Evolutionary conservation across 495 filamentous ascomycete genomes (phyloP), one percentile per base, ranked within the genome.

Genomic region (Pseudotulostoma volvatum): DNA sequence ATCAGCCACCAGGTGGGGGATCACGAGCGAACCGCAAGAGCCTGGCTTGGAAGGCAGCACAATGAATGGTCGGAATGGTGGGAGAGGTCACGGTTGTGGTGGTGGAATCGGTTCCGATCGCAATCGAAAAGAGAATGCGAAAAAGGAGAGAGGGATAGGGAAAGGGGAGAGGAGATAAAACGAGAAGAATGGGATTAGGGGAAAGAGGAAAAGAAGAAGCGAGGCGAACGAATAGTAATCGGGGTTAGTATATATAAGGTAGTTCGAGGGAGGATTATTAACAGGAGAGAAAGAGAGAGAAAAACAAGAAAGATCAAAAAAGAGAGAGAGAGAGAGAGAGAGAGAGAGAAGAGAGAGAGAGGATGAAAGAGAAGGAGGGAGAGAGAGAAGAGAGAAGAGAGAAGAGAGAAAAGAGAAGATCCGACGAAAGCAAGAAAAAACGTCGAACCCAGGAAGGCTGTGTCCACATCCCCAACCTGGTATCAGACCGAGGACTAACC

Each of bases 281-380:
- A 30, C 25, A 23, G 39, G 43, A 16, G 38, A 25, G 33, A 18
- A 23, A 37, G 31, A 36, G 36, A 40, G 36, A 36, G n/a, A n/a
- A n/a, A n/a, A n/a, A n/a, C n/a, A n/a, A n/a, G n/a, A n/a, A n/a
- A 31, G 41, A 35, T 43, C 11, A 39, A 28, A 34, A 31, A 25
- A 44, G 14, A 20, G 16, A 37, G 34, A 35, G 38, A 28, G 33
- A 36, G 34, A 36, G 15, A 36, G 45, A 38, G 33, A 34, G 37
- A 41, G 40, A 34, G 44, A 42, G 45, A 38, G 42, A 47, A 49
- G 33, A 38, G 33, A 36, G 31, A 43, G 38, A 42, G 45, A 32
- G 41, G 42, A 44, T 41, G 40, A 43, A 39, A 44, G 42, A 45
- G 41, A 44, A 40, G 40, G 43, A 44, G 41, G 52, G 46, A 47